phyloP scores from a whole-genome alignment of 257 asterid genomes.

The Nicotiana tomentosiformis region DNA sequence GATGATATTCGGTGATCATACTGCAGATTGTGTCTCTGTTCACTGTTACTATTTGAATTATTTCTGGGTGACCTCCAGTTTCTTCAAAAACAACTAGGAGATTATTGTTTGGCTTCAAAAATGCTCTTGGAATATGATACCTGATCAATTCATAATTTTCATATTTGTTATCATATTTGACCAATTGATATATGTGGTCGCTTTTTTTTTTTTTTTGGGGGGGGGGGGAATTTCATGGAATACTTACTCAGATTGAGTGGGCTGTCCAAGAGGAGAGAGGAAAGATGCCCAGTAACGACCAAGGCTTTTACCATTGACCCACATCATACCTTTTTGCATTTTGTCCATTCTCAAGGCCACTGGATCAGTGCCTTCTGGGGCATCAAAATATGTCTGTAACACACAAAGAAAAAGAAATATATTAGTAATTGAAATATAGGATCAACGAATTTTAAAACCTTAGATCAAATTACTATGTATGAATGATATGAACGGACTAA shows the following conservation, averaged over 20 bases:
- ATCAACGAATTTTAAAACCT: not conserved
- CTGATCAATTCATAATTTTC: slow-evolving; percentile 14
- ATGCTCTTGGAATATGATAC: slow-evolving; percentile 83
- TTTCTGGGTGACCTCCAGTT: slow-evolving; percentile 57
- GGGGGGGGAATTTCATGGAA: too few relatives aligned
- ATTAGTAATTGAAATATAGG: not conserved
- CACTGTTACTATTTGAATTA: slow-evolving; percentile 43
- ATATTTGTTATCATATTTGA: too few relatives aligned
- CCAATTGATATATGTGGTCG: not conserved
- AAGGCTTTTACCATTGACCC: slow-evolving; percentile 77
- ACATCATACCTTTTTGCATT: slow-evolving; percentile 82
- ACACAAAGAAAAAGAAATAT: not conserved
- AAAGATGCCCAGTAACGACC: slow-evolving; percentile 92
- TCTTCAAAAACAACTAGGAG: slow-evolving; percentile 69
- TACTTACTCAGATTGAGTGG: slow-evolving; percentile 80
- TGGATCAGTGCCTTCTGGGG: slow-evolving; percentile 65
- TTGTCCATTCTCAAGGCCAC: slow-evolving; percentile 57
- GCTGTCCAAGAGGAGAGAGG: slow-evolving; percentile 59
- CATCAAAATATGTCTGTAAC: slow-evolving; percentile 64
- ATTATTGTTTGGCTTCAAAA: slow-evolving; percentile 56
- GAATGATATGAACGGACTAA: too few relatives aligned
- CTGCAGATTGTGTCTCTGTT: slow-evolving; percentile 85
- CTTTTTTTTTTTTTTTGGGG: not conserved
- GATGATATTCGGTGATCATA: slow-evolving; percentile 43
- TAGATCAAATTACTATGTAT: too few relatives aligned